phyloP scores from a whole-genome alignment of 2,329 filamentous ascomycete species.

The Albophoma yamanashiensis region DNA sequence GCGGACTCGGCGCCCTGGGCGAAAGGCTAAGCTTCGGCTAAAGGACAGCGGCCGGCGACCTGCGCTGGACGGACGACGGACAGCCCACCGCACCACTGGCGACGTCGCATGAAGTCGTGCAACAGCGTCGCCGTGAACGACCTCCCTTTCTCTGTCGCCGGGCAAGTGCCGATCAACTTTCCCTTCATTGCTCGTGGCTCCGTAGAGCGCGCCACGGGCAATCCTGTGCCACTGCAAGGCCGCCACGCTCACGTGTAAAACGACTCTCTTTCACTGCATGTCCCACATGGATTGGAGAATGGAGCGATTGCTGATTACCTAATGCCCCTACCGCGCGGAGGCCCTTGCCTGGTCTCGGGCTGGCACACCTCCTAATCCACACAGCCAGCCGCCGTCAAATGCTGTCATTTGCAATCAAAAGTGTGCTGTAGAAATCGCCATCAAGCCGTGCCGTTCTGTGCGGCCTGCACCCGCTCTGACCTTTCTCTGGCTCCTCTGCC shows the following conservation, averaged over 20 bases:
- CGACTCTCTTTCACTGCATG: neutral
- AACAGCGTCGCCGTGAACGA: neutral
- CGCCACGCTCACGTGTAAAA: neutral
- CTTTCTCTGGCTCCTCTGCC: neutral
- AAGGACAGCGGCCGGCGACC: neutral
- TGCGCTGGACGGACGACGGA: neutral
- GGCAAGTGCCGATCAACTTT: neutral
- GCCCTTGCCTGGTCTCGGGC: constrained; percentile 9
- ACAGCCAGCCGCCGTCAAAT: constrained; percentile 14
- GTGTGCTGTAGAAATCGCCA: neutral
- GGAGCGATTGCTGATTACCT: constrained; percentile 11
- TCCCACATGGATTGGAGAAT: neutral
- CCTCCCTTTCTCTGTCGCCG: neutral
- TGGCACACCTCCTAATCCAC: constrained; percentile 18
- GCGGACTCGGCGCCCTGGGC: neutral
- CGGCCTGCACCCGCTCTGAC: neutral
- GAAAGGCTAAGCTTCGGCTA: neutral
- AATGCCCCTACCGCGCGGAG: constrained; percentile 6
- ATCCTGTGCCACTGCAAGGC: neutral
- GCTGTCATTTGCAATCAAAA: constrained; percentile 17
- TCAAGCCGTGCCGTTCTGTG: neutral
- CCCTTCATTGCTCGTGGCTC: neutral
- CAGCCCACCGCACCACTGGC: neutral
- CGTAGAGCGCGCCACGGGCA: no score
- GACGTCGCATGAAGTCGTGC: neutral